Evolutionary conservation across 1,284 basidiomycete genomes (phyloP), one percentile per base, ranked within the genome.

Genomic region (Wolfiporia cocos): DNA sequence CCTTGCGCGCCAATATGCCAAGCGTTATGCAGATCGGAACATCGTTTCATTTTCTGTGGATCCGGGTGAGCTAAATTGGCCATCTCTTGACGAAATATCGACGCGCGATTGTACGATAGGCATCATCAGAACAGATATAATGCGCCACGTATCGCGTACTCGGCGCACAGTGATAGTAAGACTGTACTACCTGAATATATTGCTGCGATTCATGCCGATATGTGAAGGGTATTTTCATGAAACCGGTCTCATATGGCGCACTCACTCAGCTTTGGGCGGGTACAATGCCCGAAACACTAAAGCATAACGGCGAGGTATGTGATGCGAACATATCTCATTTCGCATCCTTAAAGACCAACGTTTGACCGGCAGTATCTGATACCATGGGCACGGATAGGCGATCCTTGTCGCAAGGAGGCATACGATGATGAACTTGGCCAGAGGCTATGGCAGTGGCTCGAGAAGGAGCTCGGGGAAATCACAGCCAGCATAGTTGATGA

Each of bases 221-320:
- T 42, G 54, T 52, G 26, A 19, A 45, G 38, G 26, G 32, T 12
- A 34, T 40, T 12, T 19, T 49, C 33, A 12, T 49, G 3, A 41
- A 49, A 12, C 47, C 49, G 28, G 43, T 40, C 20, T 20, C 37
- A 9, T 41, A 42, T 18, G 76, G 77, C 11, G 70, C 70, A 0
- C 57, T 77, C 9, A 81, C 72, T 0, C 73, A 72, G 39, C 57
- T 81, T 1, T 79, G 67, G 47, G 78, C 69, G 1, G 78, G 68
- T 1, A 77, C 73, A 1, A 51, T 62, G 0, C 57, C 64, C 0
- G 68, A 73, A 28, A 71, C 64, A 5, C 64, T 53, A 2, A 48
- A 59, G 0, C 49, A 71, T 5, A 71, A 71, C 37, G 76, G 74
- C 26, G 66, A 72, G 58, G 74, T 75, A 48, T 18, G 51, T 28